Evolutionary conservation across 345 rosid species (phyloP).

Genomic region (Populus simonii): DNA sequence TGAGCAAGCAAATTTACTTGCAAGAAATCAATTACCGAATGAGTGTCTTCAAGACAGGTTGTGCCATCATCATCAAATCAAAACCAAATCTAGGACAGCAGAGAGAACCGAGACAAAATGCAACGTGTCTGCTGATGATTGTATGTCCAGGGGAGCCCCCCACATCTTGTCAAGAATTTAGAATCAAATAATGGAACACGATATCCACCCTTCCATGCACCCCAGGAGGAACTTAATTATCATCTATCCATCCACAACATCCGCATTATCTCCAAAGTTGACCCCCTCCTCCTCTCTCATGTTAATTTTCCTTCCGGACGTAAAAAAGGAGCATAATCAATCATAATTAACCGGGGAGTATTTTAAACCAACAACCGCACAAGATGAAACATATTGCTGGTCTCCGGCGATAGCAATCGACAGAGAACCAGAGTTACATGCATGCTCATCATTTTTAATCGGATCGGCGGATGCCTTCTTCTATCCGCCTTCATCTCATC

Average conservation of each 20-base stretch:
- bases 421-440: too few species aligned
- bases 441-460: too few species aligned
- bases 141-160: background rate
- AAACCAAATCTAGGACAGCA: conserved; percentile 31
- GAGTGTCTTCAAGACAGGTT: background rate
- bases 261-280: background rate
- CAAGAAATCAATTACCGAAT: background rate
- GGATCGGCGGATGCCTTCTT: too few species aligned
- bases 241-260: background rate
- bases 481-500: too few species aligned
- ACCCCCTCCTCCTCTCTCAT: background rate
- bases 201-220: background rate
- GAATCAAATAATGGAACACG: conserved; percentile 21
- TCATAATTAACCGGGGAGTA: too few species aligned
- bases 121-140: conserved; percentile 19
- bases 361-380: too few species aligned
- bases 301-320: too few species aligned
- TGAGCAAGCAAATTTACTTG: background rate
- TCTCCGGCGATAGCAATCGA: too few species aligned
- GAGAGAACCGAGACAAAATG: background rate
- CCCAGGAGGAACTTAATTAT: background rate
- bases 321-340: too few species aligned
- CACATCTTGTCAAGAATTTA: background rate
- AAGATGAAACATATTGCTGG: too few species aligned
- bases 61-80: conserved; percentile 35